Evolutionary conservation across 2,329 filamentous ascomycete species (phyloP), one percentile per base, ranked within the genome.

Genomic region (Cladosporium halotolerans): DNA sequence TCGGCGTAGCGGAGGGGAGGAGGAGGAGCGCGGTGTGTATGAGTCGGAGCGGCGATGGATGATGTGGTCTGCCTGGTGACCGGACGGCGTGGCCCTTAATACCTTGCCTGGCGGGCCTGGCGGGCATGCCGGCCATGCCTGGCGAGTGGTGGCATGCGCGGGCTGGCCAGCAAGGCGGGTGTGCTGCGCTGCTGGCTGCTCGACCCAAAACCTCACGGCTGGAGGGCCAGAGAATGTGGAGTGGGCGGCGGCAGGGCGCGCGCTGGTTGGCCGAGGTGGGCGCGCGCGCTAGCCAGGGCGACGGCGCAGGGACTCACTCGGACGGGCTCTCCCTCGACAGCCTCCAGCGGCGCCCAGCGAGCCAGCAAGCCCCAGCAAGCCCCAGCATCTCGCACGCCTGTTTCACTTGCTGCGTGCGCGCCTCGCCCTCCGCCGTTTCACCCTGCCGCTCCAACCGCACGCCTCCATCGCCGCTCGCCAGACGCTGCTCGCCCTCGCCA

Each of bases 361-460:
- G 16, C 16, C 16, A 18, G 16, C 16, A 28, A 28, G n/a, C 14
- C 13, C 38, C 38, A 40, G 38, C 38, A 40, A 14, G 16, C 11
- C 23, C 23, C 23, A 28, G 23, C 23, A 28, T 28, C 4, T 28
- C 23, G 23, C 23, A 28, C 23, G 23, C 23, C 32, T 51, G 48
- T 51, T 51, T 51, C 41, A 51, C 13, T 23, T 28, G 39, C 39
- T 41, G 38, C 47, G 46, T 39, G 46, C 39, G 38, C 46, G 9
- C 38, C 18, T 19, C 39, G 10, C 6, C 32, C 45, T 47, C 45
- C 10, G 34, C 33, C 45, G 48, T 51, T 51, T 51, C 48, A 51
- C 48, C 48, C 41, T 41, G 48, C 48, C 48, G 48, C 48, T 43
- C 48, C 41, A 51, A 36, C 48, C 48, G 48, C 48, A 51, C 18